These are phyloP conservation scores for Fulvia fulva DNA, from an alignment of 2,329 filamentous ascomycete genomes.

Conservation along the genomic window DNA sequence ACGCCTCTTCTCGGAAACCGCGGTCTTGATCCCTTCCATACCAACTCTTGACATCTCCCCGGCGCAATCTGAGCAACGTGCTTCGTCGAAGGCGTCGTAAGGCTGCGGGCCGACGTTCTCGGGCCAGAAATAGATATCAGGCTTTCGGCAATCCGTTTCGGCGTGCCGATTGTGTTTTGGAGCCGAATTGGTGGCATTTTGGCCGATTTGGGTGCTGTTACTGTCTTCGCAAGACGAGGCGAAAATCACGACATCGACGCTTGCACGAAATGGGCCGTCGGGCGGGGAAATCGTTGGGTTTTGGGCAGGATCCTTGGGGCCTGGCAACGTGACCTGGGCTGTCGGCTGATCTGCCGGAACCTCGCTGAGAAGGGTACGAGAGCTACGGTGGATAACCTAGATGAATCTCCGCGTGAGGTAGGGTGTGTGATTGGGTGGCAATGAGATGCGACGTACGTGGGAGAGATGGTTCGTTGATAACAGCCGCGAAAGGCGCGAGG, in stretches of 20 bases:
- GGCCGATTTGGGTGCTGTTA: not conserved
- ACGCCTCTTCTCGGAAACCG: conserved; percentile 13
- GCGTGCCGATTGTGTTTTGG: conserved; percentile 14
- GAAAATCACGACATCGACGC: conserved; percentile 2
- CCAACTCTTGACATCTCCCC: conserved; percentile 14
- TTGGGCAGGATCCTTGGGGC: not conserved
- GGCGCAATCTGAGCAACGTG: conserved; percentile 18
- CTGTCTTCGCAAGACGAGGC: not conserved
- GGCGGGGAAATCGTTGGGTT: not conserved
- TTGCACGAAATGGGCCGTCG: not conserved
- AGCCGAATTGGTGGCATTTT: conserved; percentile 14
- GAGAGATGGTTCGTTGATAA: not conserved
- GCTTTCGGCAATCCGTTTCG: conserved; percentile 12
- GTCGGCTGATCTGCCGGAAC: not conserved
- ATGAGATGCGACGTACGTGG: not conserved
- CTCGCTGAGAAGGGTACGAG: not conserved
- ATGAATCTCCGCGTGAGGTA: too few relatives aligned
- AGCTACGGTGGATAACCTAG: not conserved
- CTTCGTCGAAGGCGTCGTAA: conserved; percentile 15
- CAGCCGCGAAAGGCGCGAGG: not conserved
- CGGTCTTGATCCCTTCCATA: conserved; percentile 8
- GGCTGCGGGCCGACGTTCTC: conserved; percentile 10
- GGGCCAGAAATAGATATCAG: conserved; percentile 2
- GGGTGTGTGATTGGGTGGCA: not conserved
- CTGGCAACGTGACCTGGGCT: not conserved